A percentile compares a stretch with the other conserved stretches of the same genome.
Evolutionary conservation across 2,329 filamentous ascomycete genomes (phyloP).

Genomic region (Penicillium vulpinum): DNA sequence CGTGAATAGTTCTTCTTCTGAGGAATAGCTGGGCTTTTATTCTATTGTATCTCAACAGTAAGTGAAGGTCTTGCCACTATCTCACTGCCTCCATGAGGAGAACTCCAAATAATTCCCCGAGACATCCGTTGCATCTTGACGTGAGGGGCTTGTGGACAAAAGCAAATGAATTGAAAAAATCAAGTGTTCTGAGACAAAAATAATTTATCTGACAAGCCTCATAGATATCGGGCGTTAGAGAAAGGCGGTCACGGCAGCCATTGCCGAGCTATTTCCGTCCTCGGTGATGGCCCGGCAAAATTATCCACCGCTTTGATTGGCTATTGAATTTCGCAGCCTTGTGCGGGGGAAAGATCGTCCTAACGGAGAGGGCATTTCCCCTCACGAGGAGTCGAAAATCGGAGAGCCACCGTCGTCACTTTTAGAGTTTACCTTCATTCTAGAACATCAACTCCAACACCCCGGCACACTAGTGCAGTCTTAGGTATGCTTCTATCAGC

Average conservation of each 20-base stretch:
- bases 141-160: background rate
- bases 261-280: background rate
- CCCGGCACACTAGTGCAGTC: too few relatives aligned
- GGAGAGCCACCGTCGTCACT: background rate
- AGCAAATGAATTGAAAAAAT: background rate
- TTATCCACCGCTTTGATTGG: background rate
- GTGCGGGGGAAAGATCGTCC: background rate
- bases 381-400: slow-evolving; percentile 8
- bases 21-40: background rate
- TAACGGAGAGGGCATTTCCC: too few relatives aligned
- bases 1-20: background rate
- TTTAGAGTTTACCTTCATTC: background rate
- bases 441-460: background rate
- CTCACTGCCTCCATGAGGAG: background rate
- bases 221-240: too few relatives aligned
- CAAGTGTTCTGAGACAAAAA: background rate
- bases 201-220: background rate
- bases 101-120: background rate
- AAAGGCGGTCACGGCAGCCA: background rate
- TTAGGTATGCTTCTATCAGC: background rate
- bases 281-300: background rate
- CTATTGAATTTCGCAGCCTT: background rate
- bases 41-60: background rate
- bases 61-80: background rate
- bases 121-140: background rate